A percentile compares a stretch with the other conserved stretches of the same genome.
phyloP scores from a whole-genome alignment of 1,139 yeast species.

The Hyphopichia buzzinii region DNA sequence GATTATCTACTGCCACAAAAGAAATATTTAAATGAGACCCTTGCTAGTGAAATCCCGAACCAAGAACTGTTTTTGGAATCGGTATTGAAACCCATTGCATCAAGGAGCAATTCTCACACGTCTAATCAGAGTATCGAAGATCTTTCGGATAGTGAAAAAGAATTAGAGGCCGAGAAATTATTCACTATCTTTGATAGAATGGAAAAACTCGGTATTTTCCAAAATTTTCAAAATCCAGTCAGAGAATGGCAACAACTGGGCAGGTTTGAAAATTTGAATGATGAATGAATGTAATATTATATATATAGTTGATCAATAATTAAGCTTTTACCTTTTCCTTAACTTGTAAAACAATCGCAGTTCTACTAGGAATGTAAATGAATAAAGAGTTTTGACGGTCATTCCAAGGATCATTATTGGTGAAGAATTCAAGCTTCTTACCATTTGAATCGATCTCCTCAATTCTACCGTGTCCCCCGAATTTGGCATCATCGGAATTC shows the following conservation, averaged over 20 bases:
- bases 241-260: slow-evolving; percentile 36
- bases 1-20: slow-evolving; percentile 14
- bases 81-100: not conserved
- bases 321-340: slow-evolving; percentile 13
- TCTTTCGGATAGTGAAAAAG: slow-evolving; percentile 52
- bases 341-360: slow-evolving; percentile 63
- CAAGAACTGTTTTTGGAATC: not conserved
- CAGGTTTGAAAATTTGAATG: slow-evolving; percentile 22
- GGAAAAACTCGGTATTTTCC: slow-evolving; percentile 46
- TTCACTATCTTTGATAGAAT: slow-evolving; percentile 49
- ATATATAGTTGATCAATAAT: not conserved
- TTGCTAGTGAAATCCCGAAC: slow-evolving; percentile 1
- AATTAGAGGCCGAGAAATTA: slow-evolving; percentile 51
- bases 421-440: slow-evolving; percentile 48
- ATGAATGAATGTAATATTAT: slow-evolving; percentile 1
- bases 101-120: not conserved
- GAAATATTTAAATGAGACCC: slow-evolving; percentile 22
- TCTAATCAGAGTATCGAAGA: slow-evolving; percentile 4
- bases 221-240: slow-evolving; percentile 42
- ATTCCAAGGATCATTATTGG: slow-evolving; percentile 80
- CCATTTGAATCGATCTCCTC: slow-evolving; percentile 48
- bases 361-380: slow-evolving; percentile 81
- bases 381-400: slow-evolving; percentile 71
- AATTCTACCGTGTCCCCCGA: slow-evolving; percentile 82
- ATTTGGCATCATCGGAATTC: slow-evolving; percentile 66